Percentiles rank a stretch among this genome's conserved stretches.
These are phyloP conservation scores for Gyrodon lividus DNA, from an alignment of 768 basidiomycete species.

Conservation along the genomic window DNA sequence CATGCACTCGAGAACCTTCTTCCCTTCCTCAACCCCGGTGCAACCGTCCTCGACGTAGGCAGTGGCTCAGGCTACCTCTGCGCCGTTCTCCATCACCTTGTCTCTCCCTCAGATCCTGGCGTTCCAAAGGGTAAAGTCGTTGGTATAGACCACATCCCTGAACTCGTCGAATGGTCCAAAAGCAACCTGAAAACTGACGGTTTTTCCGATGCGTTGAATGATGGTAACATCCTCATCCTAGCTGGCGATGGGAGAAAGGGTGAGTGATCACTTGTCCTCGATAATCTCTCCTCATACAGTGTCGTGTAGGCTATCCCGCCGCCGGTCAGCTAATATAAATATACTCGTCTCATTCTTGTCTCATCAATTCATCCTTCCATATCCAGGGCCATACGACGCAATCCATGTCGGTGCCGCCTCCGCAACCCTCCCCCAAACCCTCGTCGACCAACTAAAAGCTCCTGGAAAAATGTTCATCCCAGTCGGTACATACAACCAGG, in stretches of 20 bases:
- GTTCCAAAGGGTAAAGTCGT: constrained; percentile 57
- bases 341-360: no score
- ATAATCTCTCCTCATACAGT: background rate
- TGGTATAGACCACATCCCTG: constrained; percentile 89
- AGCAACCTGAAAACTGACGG: constrained; percentile 70
- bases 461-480: constrained; percentile 93
- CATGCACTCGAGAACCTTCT: constrained; percentile 80
- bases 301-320: constrained; percentile 34
- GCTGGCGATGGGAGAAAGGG: constrained; percentile 83
- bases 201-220: constrained; percentile 50
- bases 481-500: constrained; percentile 61
- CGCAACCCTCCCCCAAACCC: constrained; percentile 60
- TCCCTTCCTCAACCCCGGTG: constrained; percentile 65
- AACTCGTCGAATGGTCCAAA: constrained; percentile 69
- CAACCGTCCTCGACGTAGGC: constrained; percentile 85
- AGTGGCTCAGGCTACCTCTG: constrained; percentile 84
- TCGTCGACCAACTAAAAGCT: constrained; percentile 75
- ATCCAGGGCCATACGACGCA: constrained; percentile 65
- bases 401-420: constrained; percentile 97
- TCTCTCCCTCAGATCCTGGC: constrained; percentile 31
- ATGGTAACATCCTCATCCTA: constrained; percentile 59
- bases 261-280: constrained; percentile 15
- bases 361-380: background rate
- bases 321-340: constrained; percentile 28
- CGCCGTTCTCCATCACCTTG: constrained; percentile 80